Conservation (phyloP, 495 filamentous ascomycete species). For the Aspergillus hancockii region DNA sequence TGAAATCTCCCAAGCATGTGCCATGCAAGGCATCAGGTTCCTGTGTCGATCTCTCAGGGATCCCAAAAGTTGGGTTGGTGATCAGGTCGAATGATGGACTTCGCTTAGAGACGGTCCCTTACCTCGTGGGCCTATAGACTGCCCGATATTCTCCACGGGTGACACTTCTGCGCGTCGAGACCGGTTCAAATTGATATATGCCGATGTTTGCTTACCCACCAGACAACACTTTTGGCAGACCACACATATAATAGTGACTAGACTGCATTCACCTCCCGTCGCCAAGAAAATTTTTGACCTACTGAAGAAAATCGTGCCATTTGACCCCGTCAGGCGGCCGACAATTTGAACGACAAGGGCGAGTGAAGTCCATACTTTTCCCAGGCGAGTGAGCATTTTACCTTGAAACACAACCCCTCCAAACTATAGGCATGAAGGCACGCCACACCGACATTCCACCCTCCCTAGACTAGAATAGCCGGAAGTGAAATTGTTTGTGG, state of each 20-base stretch:
- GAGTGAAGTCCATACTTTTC: neutral
- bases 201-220: too few relatives aligned
- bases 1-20: neutral
- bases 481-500: neutral
- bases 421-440: neutral
- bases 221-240: too few relatives aligned
- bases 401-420: too few relatives aligned
- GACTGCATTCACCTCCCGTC: too few relatives aligned
- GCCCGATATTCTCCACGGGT: neutral
- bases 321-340: too few relatives aligned
- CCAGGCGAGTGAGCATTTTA: neutral
- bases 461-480: neutral
- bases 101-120: neutral
- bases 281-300: too few relatives aligned
- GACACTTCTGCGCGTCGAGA: neutral
- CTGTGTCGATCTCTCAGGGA: neutral
- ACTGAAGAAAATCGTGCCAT: too few relatives aligned
- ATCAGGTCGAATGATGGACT: neutral
- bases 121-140: neutral
- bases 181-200: neutral
- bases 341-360: neutral
- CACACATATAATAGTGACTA: neutral
- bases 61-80: neutral
- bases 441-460: neutral
- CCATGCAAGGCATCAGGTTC: slow-evolving; percentile 2